These are phyloP conservation scores for Coemansia sp. DNA, from an alignment of 192 early-diverging fungal genomes.

Conservation along the genomic window DNA sequence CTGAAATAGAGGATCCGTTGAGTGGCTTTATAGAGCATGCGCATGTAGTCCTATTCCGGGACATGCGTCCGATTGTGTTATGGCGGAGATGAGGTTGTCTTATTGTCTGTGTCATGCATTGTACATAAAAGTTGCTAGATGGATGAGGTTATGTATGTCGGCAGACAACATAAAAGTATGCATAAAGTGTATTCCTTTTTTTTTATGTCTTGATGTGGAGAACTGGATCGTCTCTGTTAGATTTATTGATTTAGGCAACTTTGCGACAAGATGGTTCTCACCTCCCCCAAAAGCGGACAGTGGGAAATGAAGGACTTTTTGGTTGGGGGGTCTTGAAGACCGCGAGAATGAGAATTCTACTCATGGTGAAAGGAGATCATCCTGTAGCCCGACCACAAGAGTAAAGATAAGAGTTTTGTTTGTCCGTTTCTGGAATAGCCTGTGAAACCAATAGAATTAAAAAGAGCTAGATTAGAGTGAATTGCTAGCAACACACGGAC, in stretches of 20 bases:
- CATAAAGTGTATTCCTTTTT: background rate
- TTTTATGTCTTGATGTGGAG: background rate
- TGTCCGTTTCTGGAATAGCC: background rate
- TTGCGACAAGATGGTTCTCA: background rate
- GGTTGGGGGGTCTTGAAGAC: background rate
- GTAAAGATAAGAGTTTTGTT: background rate
- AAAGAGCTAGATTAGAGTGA: background rate
- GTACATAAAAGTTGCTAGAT: background rate
- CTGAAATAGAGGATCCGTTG: background rate
- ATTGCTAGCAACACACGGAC: background rate
- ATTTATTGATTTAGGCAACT: background rate
- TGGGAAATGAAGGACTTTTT: background rate
- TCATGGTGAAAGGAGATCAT: background rate
- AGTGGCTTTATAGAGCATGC: slow-evolving; percentile 8
- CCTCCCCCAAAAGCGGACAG: background rate
- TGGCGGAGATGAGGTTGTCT: background rate
- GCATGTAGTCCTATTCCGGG: slow-evolving; percentile 8
- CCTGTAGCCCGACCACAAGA: background rate
- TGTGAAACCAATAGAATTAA: background rate
- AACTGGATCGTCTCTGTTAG: background rate
- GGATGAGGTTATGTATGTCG: background rate
- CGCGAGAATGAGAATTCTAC: background rate
- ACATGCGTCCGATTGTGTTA: background rate
- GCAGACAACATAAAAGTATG: background rate
- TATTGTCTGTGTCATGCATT: background rate